phyloP scores from a whole-genome alignment of 495 filamentous ascomycete genomes.

The Aspergillus bridgeri region DNA sequence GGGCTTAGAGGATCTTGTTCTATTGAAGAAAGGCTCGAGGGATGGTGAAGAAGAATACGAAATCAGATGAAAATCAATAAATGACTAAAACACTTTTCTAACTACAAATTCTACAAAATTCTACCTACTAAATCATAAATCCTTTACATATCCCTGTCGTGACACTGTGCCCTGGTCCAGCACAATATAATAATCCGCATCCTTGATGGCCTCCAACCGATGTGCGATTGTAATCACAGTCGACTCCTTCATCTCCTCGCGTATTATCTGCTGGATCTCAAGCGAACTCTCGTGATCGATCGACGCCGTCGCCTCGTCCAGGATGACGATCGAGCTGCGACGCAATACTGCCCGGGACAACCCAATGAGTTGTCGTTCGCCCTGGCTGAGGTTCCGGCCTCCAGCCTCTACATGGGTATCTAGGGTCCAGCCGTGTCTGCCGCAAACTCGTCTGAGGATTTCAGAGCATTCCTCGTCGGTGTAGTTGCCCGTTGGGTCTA shows the following conservation, averaged over 20 bases:
- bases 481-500: slow-evolving; percentile 49
- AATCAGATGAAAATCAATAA: not conserved
- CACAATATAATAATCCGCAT: slow-evolving; percentile 69
- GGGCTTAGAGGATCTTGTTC: not conserved
- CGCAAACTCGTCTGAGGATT: slow-evolving; percentile 50
- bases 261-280: slow-evolving; percentile 70
- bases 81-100: not conserved
- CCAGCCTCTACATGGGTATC: slow-evolving; percentile 55
- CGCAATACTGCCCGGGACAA: slow-evolving; percentile 56
- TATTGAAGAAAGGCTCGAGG: not conserved
- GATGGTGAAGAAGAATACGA: not conserved
- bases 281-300: slow-evolving; percentile 77
- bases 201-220: slow-evolving; percentile 73
- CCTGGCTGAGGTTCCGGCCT: slow-evolving; percentile 57
- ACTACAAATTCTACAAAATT: not conserved
- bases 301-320: slow-evolving; percentile 83
- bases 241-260: slow-evolving; percentile 69
- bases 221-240: slow-evolving; percentile 89
- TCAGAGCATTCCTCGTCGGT: slow-evolving; percentile 48
- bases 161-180: slow-evolving; percentile 60
- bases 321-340: slow-evolving; percentile 56
- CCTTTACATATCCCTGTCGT: slow-evolving; percentile 33
- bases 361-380: slow-evolving; percentile 60
- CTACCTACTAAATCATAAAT: slow-evolving; percentile 13
- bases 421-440: slow-evolving; percentile 51